Percentiles rank a stretch among this genome's conserved stretches.
These are phyloP conservation scores for Scedosporium aurantiacum DNA, from an alignment of 2,329 filamentous ascomycete species.

Conservation along the genomic window DNA sequence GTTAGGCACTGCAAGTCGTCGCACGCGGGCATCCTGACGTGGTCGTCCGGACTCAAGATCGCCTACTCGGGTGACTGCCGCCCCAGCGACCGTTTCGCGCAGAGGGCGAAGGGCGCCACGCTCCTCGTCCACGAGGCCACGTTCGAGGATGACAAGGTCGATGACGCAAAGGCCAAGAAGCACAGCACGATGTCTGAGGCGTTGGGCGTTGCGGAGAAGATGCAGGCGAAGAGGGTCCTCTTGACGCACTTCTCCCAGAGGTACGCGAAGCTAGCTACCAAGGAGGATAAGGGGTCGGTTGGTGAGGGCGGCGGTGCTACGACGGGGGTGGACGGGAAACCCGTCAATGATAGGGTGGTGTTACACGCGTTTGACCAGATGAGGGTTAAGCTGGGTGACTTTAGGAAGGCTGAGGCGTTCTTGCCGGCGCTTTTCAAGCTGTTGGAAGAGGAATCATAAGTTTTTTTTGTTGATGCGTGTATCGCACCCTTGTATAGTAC, in stretches of 20 bases:
- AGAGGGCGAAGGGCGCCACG: conserved; percentile 63
- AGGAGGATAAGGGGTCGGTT: conserved; percentile 22
- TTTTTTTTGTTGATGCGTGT: neutral
- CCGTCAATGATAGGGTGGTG: conserved; percentile 45
- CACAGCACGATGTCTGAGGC: conserved; percentile 86
- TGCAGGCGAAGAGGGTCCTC: conserved; percentile 70
- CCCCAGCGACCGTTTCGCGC: conserved; percentile 58
- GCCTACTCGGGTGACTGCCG: conserved; percentile 93
- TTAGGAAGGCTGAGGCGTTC: conserved; percentile 53
- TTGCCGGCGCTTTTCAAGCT: conserved; percentile 43
- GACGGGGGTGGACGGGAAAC: conserved; percentile 17
- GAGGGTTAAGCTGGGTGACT: conserved; percentile 60
- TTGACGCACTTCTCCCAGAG: conserved; percentile 94
- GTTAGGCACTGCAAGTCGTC: conserved; percentile 75
- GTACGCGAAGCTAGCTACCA: conserved; percentile 63
- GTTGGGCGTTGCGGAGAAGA: conserved; percentile 60
- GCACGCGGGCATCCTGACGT: conserved; percentile 66
- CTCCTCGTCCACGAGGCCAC: conserved; percentile 92
- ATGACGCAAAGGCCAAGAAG: conserved; percentile 76
- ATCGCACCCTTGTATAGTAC: neutral
- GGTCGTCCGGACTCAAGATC: conserved; percentile 70
- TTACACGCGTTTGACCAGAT: conserved; percentile 73
- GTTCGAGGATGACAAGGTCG: conserved; percentile 73
- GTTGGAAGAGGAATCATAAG: conserved; percentile 28
- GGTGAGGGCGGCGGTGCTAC: conserved; percentile 13